Conservation (phyloP, 306 rosid species). For the Geum urbanum region DNA sequence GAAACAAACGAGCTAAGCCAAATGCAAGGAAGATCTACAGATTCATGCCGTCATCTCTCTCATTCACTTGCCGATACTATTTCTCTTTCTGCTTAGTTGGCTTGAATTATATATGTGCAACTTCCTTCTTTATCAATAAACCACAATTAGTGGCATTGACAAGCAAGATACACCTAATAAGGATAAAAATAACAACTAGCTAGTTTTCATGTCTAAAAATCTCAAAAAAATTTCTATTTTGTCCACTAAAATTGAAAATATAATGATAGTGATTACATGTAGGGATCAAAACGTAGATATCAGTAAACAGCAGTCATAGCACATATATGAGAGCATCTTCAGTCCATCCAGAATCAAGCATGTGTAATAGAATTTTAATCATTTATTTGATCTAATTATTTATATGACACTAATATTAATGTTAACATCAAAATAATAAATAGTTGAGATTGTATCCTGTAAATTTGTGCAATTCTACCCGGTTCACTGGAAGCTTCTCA, state of each 20-base stretch:
- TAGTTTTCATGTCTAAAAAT: neutral
- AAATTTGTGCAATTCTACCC: too few species aligned
- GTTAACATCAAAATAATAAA: too few species aligned
- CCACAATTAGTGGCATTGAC: conserved; percentile 13
- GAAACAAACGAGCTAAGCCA: conserved; percentile 18
- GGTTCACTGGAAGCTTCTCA: too few species aligned
- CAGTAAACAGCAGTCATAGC: neutral
- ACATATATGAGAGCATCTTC: too few species aligned
- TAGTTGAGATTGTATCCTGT: too few species aligned
- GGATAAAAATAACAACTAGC: conserved; percentile 4
- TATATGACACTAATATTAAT: too few species aligned
- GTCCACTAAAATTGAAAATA: neutral
- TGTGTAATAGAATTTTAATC: too few species aligned
- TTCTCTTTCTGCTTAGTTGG: conserved; percentile 32
- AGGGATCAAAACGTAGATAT: neutral
- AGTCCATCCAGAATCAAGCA: too few species aligned
- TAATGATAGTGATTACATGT: neutral
- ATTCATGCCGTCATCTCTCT: neutral
- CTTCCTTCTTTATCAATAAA: conserved; percentile 15
- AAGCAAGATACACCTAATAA: conserved; percentile 37
- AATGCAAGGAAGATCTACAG: conserved; percentile 5
- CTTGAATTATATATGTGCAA: conserved; percentile 12
- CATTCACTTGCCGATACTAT: conserved; percentile 1
- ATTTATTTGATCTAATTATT: too few species aligned
- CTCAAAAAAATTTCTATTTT: too few species aligned